These are phyloP conservation scores for Yueomyces sp. DNA, from an alignment of 1,139 yeast species.

Conservation along the genomic window DNA sequence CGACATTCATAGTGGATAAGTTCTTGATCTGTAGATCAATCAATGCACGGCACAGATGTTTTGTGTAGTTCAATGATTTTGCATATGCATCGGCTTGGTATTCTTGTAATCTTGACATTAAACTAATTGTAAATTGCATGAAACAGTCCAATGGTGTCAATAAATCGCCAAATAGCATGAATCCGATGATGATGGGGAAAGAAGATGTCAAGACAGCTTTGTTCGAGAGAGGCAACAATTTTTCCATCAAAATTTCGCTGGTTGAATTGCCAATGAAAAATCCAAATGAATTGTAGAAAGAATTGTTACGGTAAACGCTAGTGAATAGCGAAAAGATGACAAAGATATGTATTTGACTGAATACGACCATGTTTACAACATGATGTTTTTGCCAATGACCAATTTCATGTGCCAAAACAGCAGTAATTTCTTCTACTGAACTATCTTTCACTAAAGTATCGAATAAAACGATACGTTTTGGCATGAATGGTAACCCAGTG, in stretches of 20 bases:
- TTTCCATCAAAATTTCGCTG: constrained; percentile 2
- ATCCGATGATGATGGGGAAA: constrained; percentile 69
- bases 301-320: constrained; percentile 63
- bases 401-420: constrained; percentile 92
- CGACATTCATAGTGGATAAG: constrained; percentile 74
- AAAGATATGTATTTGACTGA: constrained; percentile 54
- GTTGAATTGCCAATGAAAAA: constrained; percentile 31
- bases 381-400: constrained; percentile 96
- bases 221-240: constrained; percentile 3
- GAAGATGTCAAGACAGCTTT: constrained; percentile 25
- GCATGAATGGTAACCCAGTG: constrained; percentile 88
- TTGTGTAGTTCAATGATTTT: constrained; percentile 54
- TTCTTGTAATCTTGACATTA: constrained; percentile 73
- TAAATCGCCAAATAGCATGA: constrained; percentile 60
- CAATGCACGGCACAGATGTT: constrained; percentile 58
- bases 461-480: constrained; percentile 78
- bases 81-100: constrained; percentile 90
- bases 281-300: constrained; percentile 71
- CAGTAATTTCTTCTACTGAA: constrained; percentile 69
- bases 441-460: constrained; percentile 83
- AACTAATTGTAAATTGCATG: constrained; percentile 52
- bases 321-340: constrained; percentile 60
- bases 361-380: constrained; percentile 54
- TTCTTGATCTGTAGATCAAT: constrained; percentile 69
- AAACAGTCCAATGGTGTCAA: constrained; percentile 65